Conservation (phyloP, 352 stramenopile species). For the Phytophthora tubulina region DNA sequence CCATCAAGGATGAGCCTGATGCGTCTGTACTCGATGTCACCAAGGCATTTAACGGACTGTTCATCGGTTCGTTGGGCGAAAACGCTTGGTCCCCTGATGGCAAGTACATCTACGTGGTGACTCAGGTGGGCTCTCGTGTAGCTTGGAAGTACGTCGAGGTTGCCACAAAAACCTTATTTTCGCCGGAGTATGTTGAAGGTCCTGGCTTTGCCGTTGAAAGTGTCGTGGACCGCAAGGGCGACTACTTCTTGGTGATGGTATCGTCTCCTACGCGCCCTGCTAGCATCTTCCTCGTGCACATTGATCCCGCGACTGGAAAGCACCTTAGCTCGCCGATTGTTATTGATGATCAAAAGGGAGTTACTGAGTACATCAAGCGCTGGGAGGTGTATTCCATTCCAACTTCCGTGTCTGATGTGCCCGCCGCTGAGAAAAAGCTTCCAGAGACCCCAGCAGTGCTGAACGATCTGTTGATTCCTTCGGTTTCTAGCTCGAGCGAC, state of each 20-base stretch:
- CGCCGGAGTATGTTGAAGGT: slow-evolving; percentile 65
- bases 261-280: slow-evolving; percentile 62
- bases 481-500: slow-evolving; percentile 52
- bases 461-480: slow-evolving; percentile 58
- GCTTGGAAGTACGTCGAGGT: slow-evolving; percentile 83
- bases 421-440: slow-evolving; percentile 47
- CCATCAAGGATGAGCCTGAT: slow-evolving; percentile 68
- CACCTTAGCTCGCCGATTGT: slow-evolving; percentile 46
- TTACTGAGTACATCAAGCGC: slow-evolving; percentile 52
- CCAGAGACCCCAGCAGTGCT: slow-evolving; percentile 44
- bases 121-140: slow-evolving; percentile 68
- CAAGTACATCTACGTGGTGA: slow-evolving; percentile 72
- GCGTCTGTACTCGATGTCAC: slow-evolving; percentile 36
- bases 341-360: slow-evolving; percentile 60
- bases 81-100: slow-evolving; percentile 70
- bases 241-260: slow-evolving; percentile 61
- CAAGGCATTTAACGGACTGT: slow-evolving; percentile 78
- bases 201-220: slow-evolving; percentile 55
- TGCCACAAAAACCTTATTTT: slow-evolving; percentile 50
- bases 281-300: slow-evolving; percentile 65
- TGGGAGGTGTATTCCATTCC: slow-evolving; percentile 76
- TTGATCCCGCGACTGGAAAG: slow-evolving; percentile 56
- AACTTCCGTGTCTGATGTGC: slow-evolving; percentile 55
- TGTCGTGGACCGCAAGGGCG: slow-evolving; percentile 52
- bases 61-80: slow-evolving; percentile 56